Evolutionary conservation across 169 alveolate genomes (phyloP).

Genomic region (Perkinsus chesapeaki): DNA sequence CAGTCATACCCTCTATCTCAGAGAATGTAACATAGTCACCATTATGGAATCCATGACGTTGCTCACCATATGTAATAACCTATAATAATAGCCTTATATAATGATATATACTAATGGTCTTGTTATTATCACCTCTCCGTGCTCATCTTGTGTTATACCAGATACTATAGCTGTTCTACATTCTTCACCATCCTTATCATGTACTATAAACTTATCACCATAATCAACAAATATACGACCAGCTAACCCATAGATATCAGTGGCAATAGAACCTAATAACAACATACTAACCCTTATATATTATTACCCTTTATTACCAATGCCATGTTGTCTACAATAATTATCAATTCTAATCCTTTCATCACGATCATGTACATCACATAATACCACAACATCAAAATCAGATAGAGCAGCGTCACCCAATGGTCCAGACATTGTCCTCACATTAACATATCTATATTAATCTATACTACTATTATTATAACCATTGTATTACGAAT

Average conservation of each 20-base stretch:
- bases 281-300: slow-evolving; percentile 9
- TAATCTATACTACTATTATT: slow-evolving; percentile 43
- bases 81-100: slow-evolving; percentile 26
- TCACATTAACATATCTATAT: slow-evolving; percentile 34
- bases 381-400: slow-evolving; percentile 64
- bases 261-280: slow-evolving; percentile 64
- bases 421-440: slow-evolving; percentile 15
- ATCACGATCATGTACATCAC: slow-evolving; percentile 43
- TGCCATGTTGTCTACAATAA: slow-evolving; percentile 40
- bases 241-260: slow-evolving; percentile 78
- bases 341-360: slow-evolving; percentile 30
- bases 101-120: slow-evolving; percentile 51
- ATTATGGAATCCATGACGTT: slow-evolving; percentile 82
- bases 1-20: slow-evolving; percentile 94
- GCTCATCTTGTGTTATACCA: slow-evolving; percentile 46
- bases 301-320: not conserved
- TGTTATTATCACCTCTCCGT: not conserved
- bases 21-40: slow-evolving; percentile 89
- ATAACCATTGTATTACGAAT: slow-evolving; percentile 63
- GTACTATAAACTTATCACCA: slow-evolving; percentile 75
- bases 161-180: slow-evolving; percentile 65
- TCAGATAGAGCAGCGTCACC: slow-evolving; percentile 44
- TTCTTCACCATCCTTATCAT: slow-evolving; percentile 76
- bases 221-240: slow-evolving; percentile 94
- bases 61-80: slow-evolving; percentile 66